phyloP scores from a whole-genome alignment of 352 stramenopile species.

The Blastocystis sp. region DNA sequence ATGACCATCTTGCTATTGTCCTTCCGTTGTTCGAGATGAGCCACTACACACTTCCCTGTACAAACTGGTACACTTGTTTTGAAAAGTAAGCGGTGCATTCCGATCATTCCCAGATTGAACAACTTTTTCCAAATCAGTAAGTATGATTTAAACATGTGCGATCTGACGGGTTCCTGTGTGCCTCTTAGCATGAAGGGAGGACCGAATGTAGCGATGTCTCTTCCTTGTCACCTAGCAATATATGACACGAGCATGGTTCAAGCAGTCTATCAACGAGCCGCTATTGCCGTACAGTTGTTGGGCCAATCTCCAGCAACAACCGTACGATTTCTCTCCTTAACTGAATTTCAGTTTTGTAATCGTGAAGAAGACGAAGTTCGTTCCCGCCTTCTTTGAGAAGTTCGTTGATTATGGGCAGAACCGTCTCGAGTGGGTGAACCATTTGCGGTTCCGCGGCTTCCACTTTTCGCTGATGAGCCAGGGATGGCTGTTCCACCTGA shows the following conservation, averaged over 20 bases:
- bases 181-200: too few species aligned
- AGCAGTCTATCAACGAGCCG: neutral
- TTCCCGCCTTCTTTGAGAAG: neutral
- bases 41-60: neutral
- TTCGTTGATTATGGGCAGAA: conserved; percentile 16
- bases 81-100: neutral
- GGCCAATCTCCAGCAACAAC: conserved; percentile 34
- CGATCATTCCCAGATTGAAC: neutral
- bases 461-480: conserved; percentile 37
- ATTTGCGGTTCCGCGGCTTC: conserved; percentile 31
- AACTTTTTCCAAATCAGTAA: neutral
- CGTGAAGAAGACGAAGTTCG: neutral
- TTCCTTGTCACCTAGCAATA: conserved; percentile 28
- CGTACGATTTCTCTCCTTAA: neutral
- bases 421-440: conserved; percentile 35
- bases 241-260: neutral
- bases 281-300: neutral
- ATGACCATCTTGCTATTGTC: conserved; percentile 4
- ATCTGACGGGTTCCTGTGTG: neutral
- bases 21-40: conserved; percentile 41
- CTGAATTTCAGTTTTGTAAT: conserved; percentile 42
- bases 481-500: conserved; percentile 35
- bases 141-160: conserved; percentile 39
- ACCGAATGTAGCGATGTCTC: neutral
- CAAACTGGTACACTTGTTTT: conserved; percentile 7